These are phyloP conservation scores for Canavalia ensiformis DNA, from an alignment of 306 rosid species.

Conservation along the genomic window DNA sequence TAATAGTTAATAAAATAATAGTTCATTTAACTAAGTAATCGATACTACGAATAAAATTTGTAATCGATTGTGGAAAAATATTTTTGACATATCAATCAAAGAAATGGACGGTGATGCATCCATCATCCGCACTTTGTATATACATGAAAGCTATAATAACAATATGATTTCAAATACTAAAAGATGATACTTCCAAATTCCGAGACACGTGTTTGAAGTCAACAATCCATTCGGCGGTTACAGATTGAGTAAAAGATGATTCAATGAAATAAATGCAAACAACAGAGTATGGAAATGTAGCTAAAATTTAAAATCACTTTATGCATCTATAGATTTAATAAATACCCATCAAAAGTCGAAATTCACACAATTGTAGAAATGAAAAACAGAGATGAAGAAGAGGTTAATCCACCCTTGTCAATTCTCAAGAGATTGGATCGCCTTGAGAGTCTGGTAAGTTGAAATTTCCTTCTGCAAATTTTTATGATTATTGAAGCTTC, in stretches of 20 bases:
- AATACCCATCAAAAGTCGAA: neutral
- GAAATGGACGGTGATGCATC: neutral
- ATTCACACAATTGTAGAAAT: neutral
- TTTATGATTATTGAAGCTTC: neutral
- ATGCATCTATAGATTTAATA: neutral
- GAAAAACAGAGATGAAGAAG: conserved; percentile 33
- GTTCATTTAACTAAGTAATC: too few species aligned
- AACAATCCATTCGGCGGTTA: conserved; percentile 19
- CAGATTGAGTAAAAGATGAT: neutral
- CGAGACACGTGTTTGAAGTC: conserved; percentile 1
- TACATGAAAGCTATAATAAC: too few species aligned
- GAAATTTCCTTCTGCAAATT: neutral
- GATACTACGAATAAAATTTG: too few species aligned
- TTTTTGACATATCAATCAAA: too few species aligned
- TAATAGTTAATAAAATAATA: too few species aligned
- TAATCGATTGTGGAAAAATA: too few species aligned
- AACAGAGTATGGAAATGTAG: conserved; percentile 47
- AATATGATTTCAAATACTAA: too few species aligned
- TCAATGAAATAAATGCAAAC: neutral
- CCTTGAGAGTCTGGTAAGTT: conserved; percentile 52
- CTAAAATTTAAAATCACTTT: conserved; percentile 19
- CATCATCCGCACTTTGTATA: neutral
- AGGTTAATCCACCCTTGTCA: conserved; percentile 46
- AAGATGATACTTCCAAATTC: neutral
- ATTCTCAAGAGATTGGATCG: conserved; percentile 55